phyloP scores from a whole-genome alignment of 805 yeast genomes.

The Barnettozyma wickerhamii region DNA sequence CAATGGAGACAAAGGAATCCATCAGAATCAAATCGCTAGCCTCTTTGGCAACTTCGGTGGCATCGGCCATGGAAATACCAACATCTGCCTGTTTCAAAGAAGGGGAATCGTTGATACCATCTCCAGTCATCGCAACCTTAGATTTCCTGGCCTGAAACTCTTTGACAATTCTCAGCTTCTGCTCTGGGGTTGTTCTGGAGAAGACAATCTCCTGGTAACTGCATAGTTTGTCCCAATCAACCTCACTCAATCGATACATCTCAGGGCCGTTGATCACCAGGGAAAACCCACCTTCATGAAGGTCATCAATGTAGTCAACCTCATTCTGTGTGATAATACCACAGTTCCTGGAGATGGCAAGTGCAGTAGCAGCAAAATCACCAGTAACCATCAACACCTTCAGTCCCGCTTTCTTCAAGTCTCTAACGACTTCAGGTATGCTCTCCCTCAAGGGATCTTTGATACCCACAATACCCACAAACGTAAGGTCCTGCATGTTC shows the following conservation, averaged over 20 bases:
- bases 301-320: slow-evolving; percentile 18
- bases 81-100: slow-evolving; percentile 80
- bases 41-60: slow-evolving; percentile 25
- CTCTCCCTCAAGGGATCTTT: slow-evolving; percentile 40
- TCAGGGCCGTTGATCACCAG: slow-evolving; percentile 30
- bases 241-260: slow-evolving; percentile 29
- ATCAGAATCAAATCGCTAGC: slow-evolving; percentile 23
- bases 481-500: slow-evolving; percentile 19
- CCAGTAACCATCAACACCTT: slow-evolving; percentile 45
- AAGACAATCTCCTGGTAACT: slow-evolving; percentile 37
- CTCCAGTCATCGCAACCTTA: slow-evolving; percentile 90
- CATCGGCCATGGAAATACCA: slow-evolving; percentile 67
- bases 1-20: slow-evolving; percentile 27
- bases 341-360: slow-evolving; percentile 43
- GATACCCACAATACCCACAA: slow-evolving; percentile 38
- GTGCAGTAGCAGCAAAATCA: slow-evolving; percentile 48
- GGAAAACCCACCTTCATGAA: slow-evolving; percentile 26
- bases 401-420: slow-evolving; percentile 36
- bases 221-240: slow-evolving; percentile 39
- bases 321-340: slow-evolving; percentile 28
- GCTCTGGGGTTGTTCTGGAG: slow-evolving; percentile 39
- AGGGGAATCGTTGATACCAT: slow-evolving; percentile 87
- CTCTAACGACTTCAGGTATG: slow-evolving; percentile 29
- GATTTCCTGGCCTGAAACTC: slow-evolving; percentile 59
- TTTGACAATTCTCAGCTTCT: slow-evolving; percentile 44